A percentile compares a stretch with the other conserved stretches of the same genome.
These are phyloP conservation scores for Adansonia rubrostipa DNA, from an alignment of 441 rosid species.

Conservation along the genomic window DNA sequence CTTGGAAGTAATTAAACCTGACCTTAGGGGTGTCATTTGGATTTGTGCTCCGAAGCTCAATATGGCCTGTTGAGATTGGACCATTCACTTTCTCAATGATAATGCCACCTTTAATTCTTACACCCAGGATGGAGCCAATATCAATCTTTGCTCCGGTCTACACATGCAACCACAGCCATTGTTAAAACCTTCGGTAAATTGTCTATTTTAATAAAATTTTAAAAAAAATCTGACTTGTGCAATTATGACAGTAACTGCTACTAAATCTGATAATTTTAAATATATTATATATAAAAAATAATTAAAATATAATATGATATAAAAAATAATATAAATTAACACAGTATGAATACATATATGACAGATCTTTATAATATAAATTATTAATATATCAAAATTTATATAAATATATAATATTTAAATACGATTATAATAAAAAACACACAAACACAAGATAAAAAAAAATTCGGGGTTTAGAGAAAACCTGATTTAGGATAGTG, in stretches of 20 bases:
- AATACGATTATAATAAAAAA: too few relatives aligned
- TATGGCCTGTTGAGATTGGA: conserved; percentile 50
- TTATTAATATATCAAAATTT: too few relatives aligned
- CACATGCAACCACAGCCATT: conserved; percentile 20
- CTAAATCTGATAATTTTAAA: too few relatives aligned
- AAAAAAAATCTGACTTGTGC: too few relatives aligned
- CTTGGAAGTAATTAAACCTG: conserved; percentile 59
- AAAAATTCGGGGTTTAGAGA: neutral
- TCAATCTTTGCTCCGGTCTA: neutral
- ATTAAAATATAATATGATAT: too few relatives aligned
- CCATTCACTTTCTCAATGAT: conserved; percentile 49
- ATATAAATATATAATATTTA: too few relatives aligned
- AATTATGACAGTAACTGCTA: neutral
- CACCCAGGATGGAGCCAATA: neutral
- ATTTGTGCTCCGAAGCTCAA: conserved; percentile 44
- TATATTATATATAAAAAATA: too few relatives aligned
- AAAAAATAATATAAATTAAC: too few relatives aligned
- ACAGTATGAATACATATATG: too few relatives aligned
- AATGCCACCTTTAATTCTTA: conserved; percentile 36
- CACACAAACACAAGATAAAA: too few relatives aligned
- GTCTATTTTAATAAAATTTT: neutral
- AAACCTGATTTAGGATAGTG: neutral
- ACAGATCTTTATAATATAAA: too few relatives aligned
- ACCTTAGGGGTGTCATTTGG: conserved; percentile 53
- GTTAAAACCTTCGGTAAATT: neutral